A percentile compares a stretch with the other conserved stretches of the same genome.
phyloP scores from a whole-genome alignment of 1,284 basidiomycete genomes.

The Heterobasidion occidentale region DNA sequence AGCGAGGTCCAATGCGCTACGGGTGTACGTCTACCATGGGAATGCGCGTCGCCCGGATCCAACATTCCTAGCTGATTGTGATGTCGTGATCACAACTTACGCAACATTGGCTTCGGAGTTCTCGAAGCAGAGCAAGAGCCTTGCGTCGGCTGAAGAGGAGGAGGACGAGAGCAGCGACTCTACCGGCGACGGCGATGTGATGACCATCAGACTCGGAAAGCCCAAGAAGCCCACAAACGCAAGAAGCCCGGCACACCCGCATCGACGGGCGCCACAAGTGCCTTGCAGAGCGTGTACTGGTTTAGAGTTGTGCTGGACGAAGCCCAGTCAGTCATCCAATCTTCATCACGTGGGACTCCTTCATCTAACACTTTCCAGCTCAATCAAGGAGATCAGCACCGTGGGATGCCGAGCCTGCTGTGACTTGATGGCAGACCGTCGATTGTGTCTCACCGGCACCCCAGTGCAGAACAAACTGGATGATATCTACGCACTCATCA shows the following conservation, averaged over 20 bases:
- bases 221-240: slow-evolving; percentile 49
- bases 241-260: slow-evolving; percentile 4
- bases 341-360: neutral
- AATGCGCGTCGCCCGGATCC: slow-evolving; percentile 83
- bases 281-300: slow-evolving; percentile 96
- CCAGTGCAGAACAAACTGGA: slow-evolving; percentile 99
- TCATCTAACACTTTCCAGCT: slow-evolving; percentile 39
- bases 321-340: slow-evolving; percentile 72
- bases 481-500: slow-evolving; percentile 94
- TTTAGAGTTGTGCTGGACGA: slow-evolving; percentile 97
- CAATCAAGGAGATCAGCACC: slow-evolving; percentile 93
- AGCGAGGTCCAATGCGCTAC: slow-evolving; percentile 38
- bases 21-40: slow-evolving; percentile 95
- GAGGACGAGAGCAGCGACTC: slow-evolving; percentile 60
- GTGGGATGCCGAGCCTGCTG: slow-evolving; percentile 93
- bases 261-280: slow-evolving; percentile 61
- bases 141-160: slow-evolving; percentile 54
- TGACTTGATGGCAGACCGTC: slow-evolving; percentile 88
- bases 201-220: slow-evolving; percentile 44
- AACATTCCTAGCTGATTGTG: slow-evolving; percentile 83
- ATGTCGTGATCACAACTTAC: slow-evolving; percentile 97
- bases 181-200: slow-evolving; percentile 61
- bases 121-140: slow-evolving; percentile 77
- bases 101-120: slow-evolving; percentile 93
- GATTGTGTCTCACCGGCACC: slow-evolving; percentile 93